phyloP scores from a whole-genome alignment of 2,329 filamentous ascomycete species.

The Meredithiella fracta region DNA sequence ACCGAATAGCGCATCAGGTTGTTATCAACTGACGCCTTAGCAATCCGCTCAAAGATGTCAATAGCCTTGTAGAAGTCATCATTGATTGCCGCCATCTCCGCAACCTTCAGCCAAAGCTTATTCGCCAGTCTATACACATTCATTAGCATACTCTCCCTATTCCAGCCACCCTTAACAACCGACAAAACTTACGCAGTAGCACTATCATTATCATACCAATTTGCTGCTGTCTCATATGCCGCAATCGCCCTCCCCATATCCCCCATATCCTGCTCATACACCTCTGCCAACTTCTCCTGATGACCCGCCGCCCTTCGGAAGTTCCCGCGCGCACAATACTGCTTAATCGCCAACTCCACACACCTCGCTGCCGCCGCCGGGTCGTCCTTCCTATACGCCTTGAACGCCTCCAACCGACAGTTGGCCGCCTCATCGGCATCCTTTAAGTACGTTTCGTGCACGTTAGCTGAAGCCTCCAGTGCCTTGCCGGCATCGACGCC shows the following conservation, averaged over 20 bases:
- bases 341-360: slow-evolving; percentile 61
- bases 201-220: slow-evolving; percentile 80
- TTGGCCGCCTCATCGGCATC: slow-evolving; percentile 89
- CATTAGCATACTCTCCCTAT: not conserved
- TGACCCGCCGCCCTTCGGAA: slow-evolving; percentile 80
- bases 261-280: slow-evolving; percentile 67
- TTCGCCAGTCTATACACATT: slow-evolving; percentile 54
- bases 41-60: slow-evolving; percentile 69
- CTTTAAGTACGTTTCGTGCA: slow-evolving; percentile 67
- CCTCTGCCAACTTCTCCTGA: slow-evolving; percentile 74
- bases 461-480: slow-evolving; percentile 70
- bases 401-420: slow-evolving; percentile 77
- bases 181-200: slow-evolving; percentile 51
- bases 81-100: slow-evolving; percentile 68
- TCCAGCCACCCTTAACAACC: too few species aligned
- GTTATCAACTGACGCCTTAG: slow-evolving; percentile 62
- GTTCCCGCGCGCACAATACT: slow-evolving; percentile 81
- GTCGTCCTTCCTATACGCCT: slow-evolving; percentile 76
- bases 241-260: slow-evolving; percentile 66
- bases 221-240: slow-evolving; percentile 69
- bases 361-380: slow-evolving; percentile 70
- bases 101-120: slow-evolving; percentile 84
- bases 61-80: slow-evolving; percentile 74
- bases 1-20: slow-evolving; percentile 88
- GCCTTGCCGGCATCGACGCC: slow-evolving; percentile 73